A percentile compares a stretch with the other conserved stretches of the same genome.
phyloP scores from a whole-genome alignment of 2,329 filamentous ascomycete genomes.

The Colletotrichum neosansevieriae region DNA sequence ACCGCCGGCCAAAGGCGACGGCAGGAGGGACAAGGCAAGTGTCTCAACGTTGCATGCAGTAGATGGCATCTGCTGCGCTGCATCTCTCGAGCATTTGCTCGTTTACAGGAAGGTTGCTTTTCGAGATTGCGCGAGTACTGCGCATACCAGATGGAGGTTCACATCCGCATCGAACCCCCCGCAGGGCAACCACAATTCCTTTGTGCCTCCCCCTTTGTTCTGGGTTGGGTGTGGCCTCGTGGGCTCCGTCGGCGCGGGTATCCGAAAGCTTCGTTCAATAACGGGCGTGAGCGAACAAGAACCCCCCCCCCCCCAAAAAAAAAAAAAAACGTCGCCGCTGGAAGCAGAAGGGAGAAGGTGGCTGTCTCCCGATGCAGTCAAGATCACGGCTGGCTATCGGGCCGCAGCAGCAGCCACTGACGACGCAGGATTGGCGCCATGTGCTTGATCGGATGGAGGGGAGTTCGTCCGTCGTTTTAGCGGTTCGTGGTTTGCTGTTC shows the following conservation, averaged over 20 bases:
- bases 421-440: slow-evolving; percentile 36
- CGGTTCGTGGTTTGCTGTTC: neutral
- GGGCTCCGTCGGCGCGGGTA: slow-evolving; percentile 24
- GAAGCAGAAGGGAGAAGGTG: no score
- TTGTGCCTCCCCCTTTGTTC: neutral
- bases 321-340: no score
- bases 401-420: slow-evolving; percentile 21
- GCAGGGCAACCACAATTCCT: neutral
- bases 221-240: neutral
- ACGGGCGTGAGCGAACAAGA: no score
- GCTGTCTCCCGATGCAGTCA: neutral
- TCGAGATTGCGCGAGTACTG: neutral
- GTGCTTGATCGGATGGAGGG: slow-evolving; percentile 21
- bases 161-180: neutral
- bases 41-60: no score
- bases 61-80: no score
- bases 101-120: neutral
- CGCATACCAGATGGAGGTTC: slow-evolving; percentile 1
- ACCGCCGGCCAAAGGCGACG: no score
- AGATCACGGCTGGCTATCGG: neutral
- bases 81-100: no score
- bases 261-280: slow-evolving; percentile 1
- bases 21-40: no score
- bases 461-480: neutral
- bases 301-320: no score